These are phyloP conservation scores for Macrocybe gigantea DNA, from an alignment of 768 basidiomycete genomes.

Conservation along the genomic window DNA sequence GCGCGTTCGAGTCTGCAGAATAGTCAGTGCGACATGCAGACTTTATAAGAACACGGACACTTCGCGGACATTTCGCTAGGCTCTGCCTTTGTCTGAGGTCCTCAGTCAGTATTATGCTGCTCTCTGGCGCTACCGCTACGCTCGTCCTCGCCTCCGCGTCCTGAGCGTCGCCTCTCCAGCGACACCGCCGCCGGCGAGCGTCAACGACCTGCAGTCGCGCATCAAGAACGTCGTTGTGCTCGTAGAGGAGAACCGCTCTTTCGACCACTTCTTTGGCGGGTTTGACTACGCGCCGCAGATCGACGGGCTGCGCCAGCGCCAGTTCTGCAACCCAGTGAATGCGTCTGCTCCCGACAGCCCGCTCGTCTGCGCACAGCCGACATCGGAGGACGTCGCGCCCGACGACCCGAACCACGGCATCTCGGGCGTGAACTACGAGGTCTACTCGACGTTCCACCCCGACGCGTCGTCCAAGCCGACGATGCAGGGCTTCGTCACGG, in stretches of 20 bases:
- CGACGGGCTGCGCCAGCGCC: conserved; percentile 13
- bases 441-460: conserved; percentile 17
- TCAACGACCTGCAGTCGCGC: too few relatives aligned
- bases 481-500: conserved; percentile 18
- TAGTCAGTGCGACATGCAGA: too few relatives aligned
- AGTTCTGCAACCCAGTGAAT: conserved; percentile 18
- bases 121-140: too few relatives aligned
- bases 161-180: too few relatives aligned
- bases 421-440: conserved; percentile 19
- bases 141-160: too few relatives aligned
- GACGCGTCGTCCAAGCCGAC: conserved; percentile 12
- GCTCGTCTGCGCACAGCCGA: conserved; percentile 13
- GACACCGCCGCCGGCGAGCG: too few relatives aligned
- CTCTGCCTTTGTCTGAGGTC: too few relatives aligned
- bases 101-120: too few relatives aligned
- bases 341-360: conserved; percentile 10
- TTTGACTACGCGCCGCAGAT: conserved; percentile 12
- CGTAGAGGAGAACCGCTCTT: conserved; percentile 22
- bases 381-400: conserved; percentile 12
- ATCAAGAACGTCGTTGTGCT: conserved; percentile 19
- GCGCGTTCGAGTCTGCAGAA: too few relatives aligned
- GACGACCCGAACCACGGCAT: conserved; percentile 20
- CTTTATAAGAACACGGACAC: too few relatives aligned
- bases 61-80: too few relatives aligned
- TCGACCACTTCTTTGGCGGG: conserved; percentile 23